phyloP scores from a whole-genome alignment of 345 rosid genomes.

The Eutrema heterophyllum region DNA sequence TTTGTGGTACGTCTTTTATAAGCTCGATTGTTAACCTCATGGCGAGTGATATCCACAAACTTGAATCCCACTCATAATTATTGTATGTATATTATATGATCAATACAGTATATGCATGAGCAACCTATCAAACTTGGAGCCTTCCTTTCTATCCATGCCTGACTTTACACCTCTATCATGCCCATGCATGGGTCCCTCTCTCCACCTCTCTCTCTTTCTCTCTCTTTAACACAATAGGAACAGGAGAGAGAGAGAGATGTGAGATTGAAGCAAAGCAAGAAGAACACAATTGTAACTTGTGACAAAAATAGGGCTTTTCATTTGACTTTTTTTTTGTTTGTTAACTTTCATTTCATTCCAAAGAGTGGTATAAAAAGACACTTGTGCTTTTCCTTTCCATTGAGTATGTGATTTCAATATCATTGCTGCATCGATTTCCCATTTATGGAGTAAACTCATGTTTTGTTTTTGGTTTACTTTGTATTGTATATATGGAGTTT shows the following conservation, averaged over 20 bases:
- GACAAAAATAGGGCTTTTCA: conserved; percentile 23
- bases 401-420: conserved; percentile 27
- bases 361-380: conserved; percentile 20
- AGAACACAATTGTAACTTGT: conserved; percentile 19
- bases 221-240: neutral
- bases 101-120: conserved; percentile 22
- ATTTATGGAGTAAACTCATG: conserved; percentile 24
- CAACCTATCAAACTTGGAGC: conserved; percentile 35
- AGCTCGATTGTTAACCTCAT: conserved; percentile 8
- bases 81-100: conserved; percentile 11
- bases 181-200: conserved; percentile 37
- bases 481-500: neutral
- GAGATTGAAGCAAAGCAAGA: conserved; percentile 30
- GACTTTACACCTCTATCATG: conserved; percentile 36
- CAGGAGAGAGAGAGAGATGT: conserved; percentile 23
- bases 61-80: conserved; percentile 32
- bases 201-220: conserved; percentile 18
- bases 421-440: conserved; percentile 27
- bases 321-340: conserved; percentile 12
- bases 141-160: conserved; percentile 33
- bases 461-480: conserved; percentile 19
- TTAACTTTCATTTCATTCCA: conserved; percentile 19
- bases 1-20: neutral
- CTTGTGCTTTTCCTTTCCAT: conserved; percentile 16
- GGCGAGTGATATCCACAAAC: conserved; percentile 29